phyloP scores from a whole-genome alignment of 176 grass and related monocot species.

The Musa troglodytarum region DNA sequence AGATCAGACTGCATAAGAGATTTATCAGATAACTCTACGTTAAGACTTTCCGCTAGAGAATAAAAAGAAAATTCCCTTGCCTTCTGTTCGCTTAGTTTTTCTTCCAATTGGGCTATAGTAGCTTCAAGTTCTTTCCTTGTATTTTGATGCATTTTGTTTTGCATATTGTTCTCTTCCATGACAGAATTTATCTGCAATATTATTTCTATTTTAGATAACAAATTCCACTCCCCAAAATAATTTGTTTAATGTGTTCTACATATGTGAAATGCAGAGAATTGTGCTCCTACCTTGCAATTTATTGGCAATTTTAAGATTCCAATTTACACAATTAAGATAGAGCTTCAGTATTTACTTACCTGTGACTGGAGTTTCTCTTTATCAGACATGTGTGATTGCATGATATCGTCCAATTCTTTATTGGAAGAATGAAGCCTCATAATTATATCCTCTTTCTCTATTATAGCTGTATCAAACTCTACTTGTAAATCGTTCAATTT shows the following conservation, averaged over 20 bases:
- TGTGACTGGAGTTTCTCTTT: slow-evolving; percentile 63
- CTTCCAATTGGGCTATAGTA: background rate
- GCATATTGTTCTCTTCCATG: slow-evolving; percentile 53
- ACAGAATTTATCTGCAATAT: slow-evolving; percentile 42
- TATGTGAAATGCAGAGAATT: background rate
- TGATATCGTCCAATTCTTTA: slow-evolving; percentile 48
- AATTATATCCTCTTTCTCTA: slow-evolving; percentile 44
- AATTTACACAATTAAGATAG: background rate
- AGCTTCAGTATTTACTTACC: slow-evolving; percentile 24
- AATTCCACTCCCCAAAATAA: slow-evolving; percentile 1
- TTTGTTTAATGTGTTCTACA: background rate
- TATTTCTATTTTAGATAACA: background rate
- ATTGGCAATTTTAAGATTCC: background rate
- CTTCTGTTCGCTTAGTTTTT: slow-evolving; percentile 22
- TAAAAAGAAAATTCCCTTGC: background rate
- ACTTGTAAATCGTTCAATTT: slow-evolving; percentile 65
- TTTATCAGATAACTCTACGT: slow-evolving; percentile 29
- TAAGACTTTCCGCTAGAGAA: slow-evolving; percentile 3
- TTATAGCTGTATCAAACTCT: slow-evolving; percentile 32
- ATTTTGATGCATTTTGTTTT: slow-evolving; percentile 46
- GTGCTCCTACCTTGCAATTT: background rate
- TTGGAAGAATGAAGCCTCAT: slow-evolving; percentile 37
- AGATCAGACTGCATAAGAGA: slow-evolving; percentile 69
- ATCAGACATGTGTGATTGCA: slow-evolving; percentile 21
- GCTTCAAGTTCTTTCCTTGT: slow-evolving; percentile 58